These are phyloP conservation scores for Colletotrichum lini DNA, from an alignment of 2,329 filamentous ascomycete species.

Conservation along the genomic window DNA sequence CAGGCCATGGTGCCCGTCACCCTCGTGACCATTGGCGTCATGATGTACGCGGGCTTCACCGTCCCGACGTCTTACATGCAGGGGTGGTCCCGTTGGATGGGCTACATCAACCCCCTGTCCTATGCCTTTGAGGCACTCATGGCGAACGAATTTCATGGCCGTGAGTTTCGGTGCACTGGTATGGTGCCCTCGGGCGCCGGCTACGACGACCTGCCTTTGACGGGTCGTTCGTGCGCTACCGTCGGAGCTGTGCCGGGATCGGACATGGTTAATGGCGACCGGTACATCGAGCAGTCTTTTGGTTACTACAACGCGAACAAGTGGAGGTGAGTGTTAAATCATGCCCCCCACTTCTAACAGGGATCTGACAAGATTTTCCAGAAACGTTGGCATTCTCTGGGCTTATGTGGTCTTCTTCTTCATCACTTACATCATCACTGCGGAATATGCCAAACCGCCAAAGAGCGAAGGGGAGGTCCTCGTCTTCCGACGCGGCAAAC, in stretches of 20 bases:
- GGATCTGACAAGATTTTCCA: slow-evolving; percentile 42
- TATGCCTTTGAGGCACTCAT: slow-evolving; percentile 87
- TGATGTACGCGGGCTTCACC: slow-evolving; percentile 80
- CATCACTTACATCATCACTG: slow-evolving; percentile 71
- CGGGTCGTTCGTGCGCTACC: slow-evolving; percentile 61
- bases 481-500: slow-evolving; percentile 63
- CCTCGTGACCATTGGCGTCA: slow-evolving; percentile 73
- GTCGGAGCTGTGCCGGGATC: slow-evolving; percentile 62
- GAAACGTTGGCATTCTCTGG: slow-evolving; percentile 79
- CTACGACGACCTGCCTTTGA: slow-evolving; percentile 54
- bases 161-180: slow-evolving; percentile 67
- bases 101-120: slow-evolving; percentile 83
- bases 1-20: slow-evolving; percentile 66
- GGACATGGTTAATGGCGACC: slow-evolving; percentile 58
- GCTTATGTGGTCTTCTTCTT: slow-evolving; percentile 75
- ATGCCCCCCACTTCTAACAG: rapidly evolving
- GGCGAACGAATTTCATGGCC: slow-evolving; percentile 84
- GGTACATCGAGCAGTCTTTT: slow-evolving; percentile 60
- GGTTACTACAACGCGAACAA: slow-evolving; percentile 60
- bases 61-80: slow-evolving; percentile 79
- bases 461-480: slow-evolving; percentile 84
- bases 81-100: slow-evolving; percentile 86
- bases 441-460: slow-evolving; percentile 75
- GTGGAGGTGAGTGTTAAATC: slow-evolving; percentile 54
- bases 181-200: slow-evolving; percentile 59